A percentile compares a stretch with the other conserved stretches of the same genome.
Conservation (phyloP, 2,329 filamentous ascomycete species). For the Aquanectria penicillioides region DNA sequence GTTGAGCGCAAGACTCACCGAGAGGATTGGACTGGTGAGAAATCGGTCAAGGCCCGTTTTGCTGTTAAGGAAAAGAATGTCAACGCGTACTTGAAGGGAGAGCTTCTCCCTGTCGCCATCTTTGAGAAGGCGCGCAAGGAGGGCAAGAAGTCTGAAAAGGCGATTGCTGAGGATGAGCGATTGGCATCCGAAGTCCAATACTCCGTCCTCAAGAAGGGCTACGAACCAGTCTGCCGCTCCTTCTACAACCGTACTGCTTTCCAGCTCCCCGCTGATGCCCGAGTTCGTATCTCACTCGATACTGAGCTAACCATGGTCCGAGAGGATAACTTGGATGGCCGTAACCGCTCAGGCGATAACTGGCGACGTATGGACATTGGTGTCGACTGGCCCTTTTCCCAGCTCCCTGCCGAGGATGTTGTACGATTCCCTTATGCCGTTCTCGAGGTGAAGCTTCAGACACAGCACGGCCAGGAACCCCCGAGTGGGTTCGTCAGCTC, state of each 20-base stretch:
- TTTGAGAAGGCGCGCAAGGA: constrained; percentile 98
- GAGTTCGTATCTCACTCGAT: constrained; percentile 95
- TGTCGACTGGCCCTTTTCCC: constrained; percentile 92
- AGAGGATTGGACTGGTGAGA: constrained; percentile 99
- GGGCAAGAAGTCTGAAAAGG: constrained; percentile 91
- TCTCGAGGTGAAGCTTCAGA: constrained; percentile 97
- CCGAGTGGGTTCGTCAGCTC: constrained; percentile 94
- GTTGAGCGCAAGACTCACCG: constrained; percentile 98
- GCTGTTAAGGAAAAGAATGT: constrained; percentile 97
- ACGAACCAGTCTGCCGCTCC: constrained; percentile 89
- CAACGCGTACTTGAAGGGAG: constrained; percentile 87
- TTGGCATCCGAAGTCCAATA: constrained; percentile 94
- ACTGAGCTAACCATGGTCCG: constrained; percentile 95
- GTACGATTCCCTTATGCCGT: constrained; percentile 96
- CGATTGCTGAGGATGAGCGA: constrained; percentile 90
- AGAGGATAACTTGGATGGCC: constrained; percentile 93
- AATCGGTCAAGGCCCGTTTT: constrained; percentile 98
- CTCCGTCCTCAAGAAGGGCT: constrained; percentile 85
- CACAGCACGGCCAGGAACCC: constrained; percentile 94
- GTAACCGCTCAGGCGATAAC: constrained; percentile 80
- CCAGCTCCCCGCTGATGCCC: constrained; percentile 93
- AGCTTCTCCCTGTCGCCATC: constrained; percentile 85
- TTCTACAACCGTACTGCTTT: constrained; percentile 99
- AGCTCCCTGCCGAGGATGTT: constrained; percentile 85
- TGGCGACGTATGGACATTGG: constrained; percentile 98